Percentiles rank a stretch among this genome's conserved stretches.
These are phyloP conservation scores for Termitomyces sp. DNA, from an alignment of 768 basidiomycete genomes.

Conservation along the genomic window DNA sequence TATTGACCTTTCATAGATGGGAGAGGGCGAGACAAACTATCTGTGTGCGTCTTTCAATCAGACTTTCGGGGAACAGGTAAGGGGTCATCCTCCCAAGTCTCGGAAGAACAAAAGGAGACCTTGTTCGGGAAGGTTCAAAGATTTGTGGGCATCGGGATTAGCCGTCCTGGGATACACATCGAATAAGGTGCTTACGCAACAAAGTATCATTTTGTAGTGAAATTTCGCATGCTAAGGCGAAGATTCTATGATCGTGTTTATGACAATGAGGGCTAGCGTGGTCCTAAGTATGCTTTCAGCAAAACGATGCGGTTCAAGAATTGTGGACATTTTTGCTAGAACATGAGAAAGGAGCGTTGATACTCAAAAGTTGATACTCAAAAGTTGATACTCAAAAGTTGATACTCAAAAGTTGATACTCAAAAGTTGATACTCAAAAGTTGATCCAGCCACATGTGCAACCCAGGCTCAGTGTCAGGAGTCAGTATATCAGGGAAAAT, in stretches of 20 bases:
- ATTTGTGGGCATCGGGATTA: slow-evolving; percentile 33
- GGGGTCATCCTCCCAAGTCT: slow-evolving; percentile 32
- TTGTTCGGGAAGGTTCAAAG: slow-evolving; percentile 49
- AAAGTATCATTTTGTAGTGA: not conserved
- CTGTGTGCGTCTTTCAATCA: slow-evolving; percentile 30
- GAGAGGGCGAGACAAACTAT: slow-evolving; percentile 29
- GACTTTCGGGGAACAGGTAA: slow-evolving; percentile 30
- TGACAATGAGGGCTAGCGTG: not conserved
- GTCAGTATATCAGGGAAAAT: not conserved
- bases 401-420: not conserved
- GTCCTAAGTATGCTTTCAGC: not conserved
- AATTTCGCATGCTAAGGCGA: not conserved
- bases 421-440: not conserved
- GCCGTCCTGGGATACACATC: slow-evolving; percentile 20
- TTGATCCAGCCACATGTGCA: not conserved
- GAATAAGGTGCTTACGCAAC: not conserved
- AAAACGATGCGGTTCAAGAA: no score
- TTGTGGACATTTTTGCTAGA: no score
- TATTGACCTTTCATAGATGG: slow-evolving; percentile 34
- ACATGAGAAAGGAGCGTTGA: not conserved
- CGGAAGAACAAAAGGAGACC: slow-evolving; percentile 39
- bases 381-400: not conserved
- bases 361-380: not conserved
- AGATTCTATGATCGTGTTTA: not conserved
- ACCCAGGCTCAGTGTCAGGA: slow-evolving; percentile 17